phyloP scores from a whole-genome alignment of 805 yeast species.

The Alloascoidea hylecoeti region DNA sequence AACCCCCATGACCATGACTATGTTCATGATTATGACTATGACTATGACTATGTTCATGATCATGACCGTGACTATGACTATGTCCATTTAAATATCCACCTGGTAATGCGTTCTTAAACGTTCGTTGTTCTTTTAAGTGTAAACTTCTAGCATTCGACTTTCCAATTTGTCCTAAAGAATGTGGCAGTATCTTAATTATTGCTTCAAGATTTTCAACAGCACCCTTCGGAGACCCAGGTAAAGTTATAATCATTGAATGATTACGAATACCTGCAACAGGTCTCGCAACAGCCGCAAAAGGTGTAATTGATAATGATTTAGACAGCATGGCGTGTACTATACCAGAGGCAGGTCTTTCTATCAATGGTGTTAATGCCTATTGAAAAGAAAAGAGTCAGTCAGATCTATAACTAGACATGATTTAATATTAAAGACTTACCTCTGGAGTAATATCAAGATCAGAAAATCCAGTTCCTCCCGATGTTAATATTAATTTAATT shows the following conservation, averaged over 20 bases:
- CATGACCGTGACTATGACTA: conserved; percentile 3
- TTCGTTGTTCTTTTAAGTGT: conserved; percentile 19
- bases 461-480: conserved; percentile 42
- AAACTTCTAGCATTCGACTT: conserved; percentile 23
- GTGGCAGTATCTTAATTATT: conserved; percentile 22
- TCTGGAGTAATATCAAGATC: conserved; percentile 34
- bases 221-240: conserved; percentile 40
- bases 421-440: neutral
- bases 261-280: conserved; percentile 33
- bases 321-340: conserved; percentile 31
- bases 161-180: conserved; percentile 25
- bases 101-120: conserved; percentile 13
- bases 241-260: conserved; percentile 24
- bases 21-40: conserved; percentile 6
- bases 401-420: neutral
- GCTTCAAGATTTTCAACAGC: conserved; percentile 29
- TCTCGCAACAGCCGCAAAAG: conserved; percentile 32
- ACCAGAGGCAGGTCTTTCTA: conserved; percentile 33
- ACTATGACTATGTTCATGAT: conserved; percentile 8
- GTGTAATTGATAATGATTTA: conserved; percentile 27
- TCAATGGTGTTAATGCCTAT: conserved; percentile 23
- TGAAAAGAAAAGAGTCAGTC: neutral
- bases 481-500: conserved; percentile 23
- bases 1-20: conserved; percentile 12
- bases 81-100: conserved; percentile 5